Base-by-base conservation (phyloP, 768 basidiomycete genomes). In the Obba rivulosa region DNA sequence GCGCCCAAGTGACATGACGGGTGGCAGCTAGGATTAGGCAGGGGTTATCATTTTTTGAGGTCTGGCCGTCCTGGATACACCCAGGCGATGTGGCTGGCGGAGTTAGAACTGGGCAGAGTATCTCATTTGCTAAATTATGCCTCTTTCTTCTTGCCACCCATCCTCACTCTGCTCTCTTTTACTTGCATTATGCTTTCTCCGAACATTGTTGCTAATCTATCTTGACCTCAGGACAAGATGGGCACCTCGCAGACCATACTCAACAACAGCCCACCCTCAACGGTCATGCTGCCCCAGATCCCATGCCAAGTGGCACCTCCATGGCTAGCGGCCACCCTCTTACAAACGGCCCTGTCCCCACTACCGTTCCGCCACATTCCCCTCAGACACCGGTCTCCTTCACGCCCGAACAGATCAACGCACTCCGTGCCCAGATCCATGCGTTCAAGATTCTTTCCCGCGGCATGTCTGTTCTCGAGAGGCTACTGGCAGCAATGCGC, bases 391-490 rank as follows among this genome's bases (percentile, higher is more conserved):
- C 88, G 34, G 80, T 91, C 24, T 85, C 86, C 4, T 92, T 94
- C 61, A 84, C 87, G 3, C 69, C 63, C 0, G 84, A 87, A 50
- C 91, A 91, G 58, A 81, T 91, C 41, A 73, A 70, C 48, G 78
- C 84, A 9, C 75, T 92, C n/a, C 78, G 86, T 13, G 81, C 85
- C 0, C 90, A 92, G 56, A 91, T 92, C 14, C 77, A 83, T 43
- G 89, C 90, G 3, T 92, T 84, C 70, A 88, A 85, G 60, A 74
- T 81, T 53, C 72, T 92, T 55, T 71, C 72, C 14, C 76, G 83
- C 20, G 80, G 83, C 18, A 62, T 80, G 8, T 79, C 86, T 14
- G 73, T 89, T 36, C 84, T 87, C 13, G 81, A 87, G 11, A 62
- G 75, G 51, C 57, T 92, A 23, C 86, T 85, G 51, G 80, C 83